Percentiles rank a stretch among this genome's conserved stretches.
These are phyloP conservation scores for Metarhizium brunneum DNA, from an alignment of 2,329 filamentous ascomycete genomes.

Conservation along the genomic window DNA sequence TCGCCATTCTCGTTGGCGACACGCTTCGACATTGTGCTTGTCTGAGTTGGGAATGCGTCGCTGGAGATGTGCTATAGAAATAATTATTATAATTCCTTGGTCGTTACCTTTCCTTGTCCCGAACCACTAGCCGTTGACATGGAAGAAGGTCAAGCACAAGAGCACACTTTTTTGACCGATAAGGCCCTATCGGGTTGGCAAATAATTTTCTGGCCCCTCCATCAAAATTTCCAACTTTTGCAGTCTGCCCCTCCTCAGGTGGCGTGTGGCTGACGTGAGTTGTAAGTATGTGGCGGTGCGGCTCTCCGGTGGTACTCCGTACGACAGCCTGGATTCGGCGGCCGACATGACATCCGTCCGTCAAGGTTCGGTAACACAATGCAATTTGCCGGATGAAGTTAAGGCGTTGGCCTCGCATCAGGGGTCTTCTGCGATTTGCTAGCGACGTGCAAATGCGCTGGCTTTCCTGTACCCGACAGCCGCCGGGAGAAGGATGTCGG, in stretches of 20 bases:
- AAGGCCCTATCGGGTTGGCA: conserved; percentile 1
- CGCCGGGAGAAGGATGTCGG: no score
- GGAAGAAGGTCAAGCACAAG: background rate
- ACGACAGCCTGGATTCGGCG: no score
- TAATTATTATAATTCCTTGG: background rate
- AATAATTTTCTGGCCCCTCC: conserved; percentile 7
- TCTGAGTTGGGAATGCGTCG: background rate
- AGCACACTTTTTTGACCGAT: background rate
- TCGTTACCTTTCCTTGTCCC: background rate
- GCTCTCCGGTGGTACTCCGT: no score
- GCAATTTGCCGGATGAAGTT: no score
- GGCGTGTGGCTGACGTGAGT: background rate
- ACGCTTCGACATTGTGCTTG: conserved; percentile 47
- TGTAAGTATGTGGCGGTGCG: background rate
- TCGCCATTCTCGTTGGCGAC: conserved; percentile 37
- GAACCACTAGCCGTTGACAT: background rate
- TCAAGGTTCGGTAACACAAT: no score
- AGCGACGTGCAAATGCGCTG: no score
- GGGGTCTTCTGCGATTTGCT: no score
- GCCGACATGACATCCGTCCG: no score
- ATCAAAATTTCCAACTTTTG: conserved; percentile 2
- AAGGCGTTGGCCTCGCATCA: no score
- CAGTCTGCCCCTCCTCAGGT: no score
- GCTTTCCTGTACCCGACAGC: no score
- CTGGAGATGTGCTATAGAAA: background rate